phyloP scores from a whole-genome alignment of 495 filamentous ascomycete species.

The Aspergillus asperescens region DNA sequence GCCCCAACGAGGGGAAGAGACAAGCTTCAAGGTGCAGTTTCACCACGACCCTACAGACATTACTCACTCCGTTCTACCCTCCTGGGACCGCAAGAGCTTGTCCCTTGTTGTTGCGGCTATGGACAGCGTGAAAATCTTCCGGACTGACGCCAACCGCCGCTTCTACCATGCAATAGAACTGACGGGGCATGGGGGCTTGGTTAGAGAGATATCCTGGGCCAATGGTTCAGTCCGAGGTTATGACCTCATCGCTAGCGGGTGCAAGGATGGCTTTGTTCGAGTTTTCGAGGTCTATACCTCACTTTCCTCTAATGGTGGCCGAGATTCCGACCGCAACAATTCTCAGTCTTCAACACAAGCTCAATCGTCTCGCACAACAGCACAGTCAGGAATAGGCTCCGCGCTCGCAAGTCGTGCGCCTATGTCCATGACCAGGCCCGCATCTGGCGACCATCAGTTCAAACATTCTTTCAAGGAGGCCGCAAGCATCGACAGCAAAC shows the following conservation, averaged over 20 bases:
- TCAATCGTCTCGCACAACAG: conserved; percentile 32
- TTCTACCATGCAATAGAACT: conserved; percentile 81
- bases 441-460: conserved; percentile 33
- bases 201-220: conserved; percentile 93
- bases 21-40: conserved; percentile 76
- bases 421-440: conserved; percentile 24
- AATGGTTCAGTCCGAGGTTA: conserved; percentile 79
- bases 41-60: conserved; percentile 77
- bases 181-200: conserved; percentile 60
- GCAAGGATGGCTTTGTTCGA: conserved; percentile 82
- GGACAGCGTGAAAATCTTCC: conserved; percentile 71
- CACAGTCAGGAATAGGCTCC: conserved; percentile 48
- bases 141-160: conserved; percentile 59
- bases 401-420: conserved; percentile 44
- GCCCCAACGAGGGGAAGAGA: conserved; percentile 70
- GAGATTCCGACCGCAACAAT: conserved; percentile 28
- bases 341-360: conserved; percentile 30
- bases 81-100: conserved; percentile 66
- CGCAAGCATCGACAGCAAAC: conserved; percentile 45
- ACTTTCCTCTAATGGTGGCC: conserved; percentile 23
- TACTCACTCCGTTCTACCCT: conserved; percentile 68
- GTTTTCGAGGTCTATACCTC: conserved; percentile 73
- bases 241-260: conserved; percentile 86
- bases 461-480: conserved; percentile 44
- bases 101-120: conserved; percentile 79